Percentiles rank a stretch among this genome's conserved stretches.
Conservation (phyloP, 306 rosid species). For the Begonia fuchsioides region DNA sequence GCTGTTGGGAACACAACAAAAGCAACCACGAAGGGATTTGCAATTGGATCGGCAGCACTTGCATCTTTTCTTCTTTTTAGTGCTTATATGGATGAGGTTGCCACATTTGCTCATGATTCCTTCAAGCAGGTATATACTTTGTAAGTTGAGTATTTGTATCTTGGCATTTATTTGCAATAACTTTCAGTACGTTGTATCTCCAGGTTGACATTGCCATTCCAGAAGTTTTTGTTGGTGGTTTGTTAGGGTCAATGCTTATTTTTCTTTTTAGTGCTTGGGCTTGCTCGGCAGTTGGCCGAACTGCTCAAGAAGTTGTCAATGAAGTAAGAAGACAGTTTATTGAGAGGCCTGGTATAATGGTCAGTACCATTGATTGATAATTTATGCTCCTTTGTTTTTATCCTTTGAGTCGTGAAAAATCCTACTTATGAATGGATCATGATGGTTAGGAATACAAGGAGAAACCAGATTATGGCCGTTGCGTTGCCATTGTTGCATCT, state of each 20-base stretch:
- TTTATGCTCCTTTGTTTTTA: neutral
- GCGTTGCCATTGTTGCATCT: constrained; percentile 89
- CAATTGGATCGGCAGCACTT: constrained; percentile 97
- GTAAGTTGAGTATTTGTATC: constrained; percentile 6
- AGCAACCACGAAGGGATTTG: constrained; percentile 98
- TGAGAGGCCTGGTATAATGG: constrained; percentile 99
- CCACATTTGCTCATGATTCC: constrained; percentile 59
- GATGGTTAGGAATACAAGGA: constrained; percentile 85
- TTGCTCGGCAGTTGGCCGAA: constrained; percentile 92
- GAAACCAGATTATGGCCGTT: constrained; percentile 91
- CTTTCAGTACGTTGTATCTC: neutral
- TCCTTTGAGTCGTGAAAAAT: too few relatives aligned
- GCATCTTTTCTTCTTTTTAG: constrained; percentile 97
- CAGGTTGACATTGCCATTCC: constrained; percentile 99
- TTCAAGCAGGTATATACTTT: constrained; percentile 60
- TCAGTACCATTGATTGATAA: constrained; percentile 33
- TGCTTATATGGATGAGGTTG: constrained; percentile 97
- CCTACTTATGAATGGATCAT: constrained; percentile 20
- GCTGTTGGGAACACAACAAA: constrained; percentile 97
- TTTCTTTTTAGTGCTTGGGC: constrained; percentile 94
- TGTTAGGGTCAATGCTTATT: constrained; percentile 96
- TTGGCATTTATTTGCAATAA: constrained; percentile 8
- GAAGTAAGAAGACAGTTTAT: constrained; percentile 97
- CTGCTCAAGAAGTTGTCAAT: constrained; percentile 96
- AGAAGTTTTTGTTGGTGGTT: constrained; percentile 82